Conservation (phyloP, 768 basidiomycete species). For the Collybia nuda region DNA sequence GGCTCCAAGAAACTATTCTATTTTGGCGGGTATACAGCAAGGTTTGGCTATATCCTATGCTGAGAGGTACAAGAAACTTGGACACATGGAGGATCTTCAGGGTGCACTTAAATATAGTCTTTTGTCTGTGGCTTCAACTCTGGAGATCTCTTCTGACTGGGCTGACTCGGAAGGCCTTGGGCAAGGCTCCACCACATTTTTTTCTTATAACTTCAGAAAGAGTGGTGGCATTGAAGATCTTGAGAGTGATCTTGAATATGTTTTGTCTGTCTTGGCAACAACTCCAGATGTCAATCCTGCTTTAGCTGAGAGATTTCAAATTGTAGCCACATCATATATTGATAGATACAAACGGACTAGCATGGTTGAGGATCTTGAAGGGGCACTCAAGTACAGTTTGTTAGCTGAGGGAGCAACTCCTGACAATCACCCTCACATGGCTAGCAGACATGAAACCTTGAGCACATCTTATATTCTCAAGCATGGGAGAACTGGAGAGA, state of each 20-base stretch:
- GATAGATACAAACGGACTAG: too few species aligned
- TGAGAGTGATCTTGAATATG: background rate
- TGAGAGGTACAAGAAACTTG: background rate
- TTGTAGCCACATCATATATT: too few species aligned
- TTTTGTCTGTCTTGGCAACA: too few species aligned
- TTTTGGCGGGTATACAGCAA: background rate
- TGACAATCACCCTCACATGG: background rate
- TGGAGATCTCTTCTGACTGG: background rate
- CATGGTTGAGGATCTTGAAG: too few species aligned
- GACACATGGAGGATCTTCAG: background rate
- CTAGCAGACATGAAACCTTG: background rate
- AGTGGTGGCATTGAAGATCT: too few species aligned
- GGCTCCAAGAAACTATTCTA: too few species aligned
- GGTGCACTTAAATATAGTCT: too few species aligned
- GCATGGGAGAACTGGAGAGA: too few species aligned
- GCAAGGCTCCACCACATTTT: background rate
- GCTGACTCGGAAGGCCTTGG: background rate
- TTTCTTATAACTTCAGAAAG: too few species aligned
- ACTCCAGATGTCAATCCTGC: too few species aligned
- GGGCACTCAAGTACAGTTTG: too few species aligned
- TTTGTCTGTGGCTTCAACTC: background rate
- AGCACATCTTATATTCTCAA: background rate
- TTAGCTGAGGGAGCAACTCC: background rate
- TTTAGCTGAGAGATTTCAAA: too few species aligned
- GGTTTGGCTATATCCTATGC: background rate